A percentile compares a stretch with the other conserved stretches of the same genome.
These are phyloP conservation scores for Gynochthodes officinalis DNA, from an alignment of 257 asterid species.

Conservation along the genomic window DNA sequence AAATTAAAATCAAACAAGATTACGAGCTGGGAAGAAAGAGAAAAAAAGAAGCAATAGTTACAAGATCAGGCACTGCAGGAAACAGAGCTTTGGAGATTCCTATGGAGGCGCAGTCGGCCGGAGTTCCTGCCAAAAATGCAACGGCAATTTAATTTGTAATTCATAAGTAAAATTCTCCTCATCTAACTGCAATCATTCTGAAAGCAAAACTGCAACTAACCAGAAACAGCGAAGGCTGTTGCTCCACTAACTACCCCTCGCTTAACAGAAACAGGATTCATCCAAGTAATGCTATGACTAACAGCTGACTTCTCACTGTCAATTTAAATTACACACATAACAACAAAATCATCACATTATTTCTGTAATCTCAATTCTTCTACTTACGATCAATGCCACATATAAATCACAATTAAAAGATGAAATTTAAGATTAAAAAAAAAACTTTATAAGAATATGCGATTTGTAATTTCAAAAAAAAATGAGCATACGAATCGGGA, in stretches of 20 bases:
- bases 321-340: not conserved
- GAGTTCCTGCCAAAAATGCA: slow-evolving; percentile 53
- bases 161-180: not conserved
- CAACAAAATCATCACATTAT: too few species aligned
- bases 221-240: slow-evolving; percentile 75
- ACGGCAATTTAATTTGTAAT: slow-evolving; percentile 1
- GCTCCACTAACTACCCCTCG: slow-evolving; percentile 70
- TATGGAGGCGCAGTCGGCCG: slow-evolving; percentile 84
- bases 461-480: not conserved
- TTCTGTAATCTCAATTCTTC: too few species aligned
- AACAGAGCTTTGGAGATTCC: slow-evolving; percentile 72
- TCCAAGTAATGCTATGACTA: slow-evolving; percentile 80
- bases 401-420: not conserved
- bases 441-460: too few species aligned
- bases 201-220: slow-evolving; percentile 46
- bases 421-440: too few species aligned
- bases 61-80: slow-evolving; percentile 78
- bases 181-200: not conserved
- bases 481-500: slow-evolving; percentile 58
- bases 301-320: slow-evolving; percentile 86
- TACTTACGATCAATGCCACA: not conserved
- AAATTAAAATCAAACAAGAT: too few species aligned
- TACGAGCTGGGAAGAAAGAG: too few species aligned
- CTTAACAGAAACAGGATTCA: slow-evolving; percentile 53
- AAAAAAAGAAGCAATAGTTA: too few species aligned